Evolutionary conservation across 2,329 filamentous ascomycete species (phyloP), one percentile per base, ranked within the genome.

Genomic region (Claviceps monticola): DNA sequence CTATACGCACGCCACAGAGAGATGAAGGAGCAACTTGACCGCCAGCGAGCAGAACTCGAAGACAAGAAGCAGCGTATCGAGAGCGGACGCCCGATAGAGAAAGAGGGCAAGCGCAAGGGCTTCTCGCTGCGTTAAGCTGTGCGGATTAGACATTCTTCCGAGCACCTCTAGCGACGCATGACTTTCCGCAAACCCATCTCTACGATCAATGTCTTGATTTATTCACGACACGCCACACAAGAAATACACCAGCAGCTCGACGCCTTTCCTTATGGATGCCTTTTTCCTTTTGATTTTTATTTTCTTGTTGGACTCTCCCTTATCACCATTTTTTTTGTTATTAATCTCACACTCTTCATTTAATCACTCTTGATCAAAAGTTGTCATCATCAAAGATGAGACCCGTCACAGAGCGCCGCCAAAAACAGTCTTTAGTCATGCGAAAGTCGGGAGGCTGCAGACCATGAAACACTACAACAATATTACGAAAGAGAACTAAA

Each of bases 21-120:
- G 77, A 98, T 98, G 93, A 98, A 97, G 80, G 93, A 98, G 68
- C 91, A 97, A 71, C 82, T 98, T 63, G 93, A 98, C 66, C 84
- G 90, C 67, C 91, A 97, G 77, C 84, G 90, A 68, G 72, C 81
- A 69, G 93, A 98, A 71, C 81, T 98, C 66, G 93, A 98, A 70
- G 93, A 98, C 75, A 98, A 97, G 87, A 98, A 98, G 78, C 71
- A 80, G 59, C 84, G 93, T 64, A 78, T 98, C 74, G 93, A 98
- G 73, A 95, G 86, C 68, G 93, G 93, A 65, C 81, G 93, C 68
- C 93, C 93, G 58, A 74, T 97, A 74, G 93, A 97, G 75, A 90
- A 97, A 76, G 91, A 97, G 78, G 84, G 84, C 74, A 95, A 95
- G 85, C 87, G 89, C 74, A 97, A 97, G 87, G 91, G 91, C 55